Base-by-base conservation (phyloP, 768 basidiomycete species). In the Pleurotus eryngii region DNA sequence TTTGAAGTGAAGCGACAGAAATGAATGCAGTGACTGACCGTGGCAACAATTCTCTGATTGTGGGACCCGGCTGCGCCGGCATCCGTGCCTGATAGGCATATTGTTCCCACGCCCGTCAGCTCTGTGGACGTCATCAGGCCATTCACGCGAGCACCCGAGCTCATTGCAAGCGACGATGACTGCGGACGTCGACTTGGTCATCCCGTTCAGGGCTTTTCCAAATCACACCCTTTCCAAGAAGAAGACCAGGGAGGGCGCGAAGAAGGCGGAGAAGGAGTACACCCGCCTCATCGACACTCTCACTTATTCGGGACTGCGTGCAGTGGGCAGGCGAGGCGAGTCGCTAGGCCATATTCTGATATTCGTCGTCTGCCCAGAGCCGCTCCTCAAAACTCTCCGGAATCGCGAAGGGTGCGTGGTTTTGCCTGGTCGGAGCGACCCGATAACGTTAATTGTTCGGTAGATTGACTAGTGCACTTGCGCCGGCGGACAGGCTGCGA, bases 401-500 rank as follows among this genome's bases (percentile, higher is more conserved):
- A 83, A 83, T 59, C 76, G 84, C 45, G 93, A 95, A 74, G 75
- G 86, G 92, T 91, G 65, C 66, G 86, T 71, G 45, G 24, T 45
- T 9, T 37, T 46, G 20, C 18, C 30, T 11, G 1, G 11, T 35
- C 30, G 8, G 11, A 35, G 30, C 30, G 30, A 35, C 30, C 9
- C 30, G 30, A 35, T 35, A 35, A 35, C 30, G 30, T 7, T 35
- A 11, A 35, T 2, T 35, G 30, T 8, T 11, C 30, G 9, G 30
- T 35, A 53, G 76, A 79, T 54, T 69, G 72, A 2, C 72, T 73
- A 3, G 72, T 80, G 0, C 51, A 20, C 71, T 90, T 26, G 83
- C 83, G 0, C 81, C 89, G 4, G 85, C 91, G 1, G 89, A 94
- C 65, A 83, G 88, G n/a, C 74, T 95, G 18, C 84, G 92, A n/a